Evolutionary conservation across 23 red algal species (phyloP), one percentile per base, ranked within the genome.

Genomic region (Gracilaria gracilis): DNA sequence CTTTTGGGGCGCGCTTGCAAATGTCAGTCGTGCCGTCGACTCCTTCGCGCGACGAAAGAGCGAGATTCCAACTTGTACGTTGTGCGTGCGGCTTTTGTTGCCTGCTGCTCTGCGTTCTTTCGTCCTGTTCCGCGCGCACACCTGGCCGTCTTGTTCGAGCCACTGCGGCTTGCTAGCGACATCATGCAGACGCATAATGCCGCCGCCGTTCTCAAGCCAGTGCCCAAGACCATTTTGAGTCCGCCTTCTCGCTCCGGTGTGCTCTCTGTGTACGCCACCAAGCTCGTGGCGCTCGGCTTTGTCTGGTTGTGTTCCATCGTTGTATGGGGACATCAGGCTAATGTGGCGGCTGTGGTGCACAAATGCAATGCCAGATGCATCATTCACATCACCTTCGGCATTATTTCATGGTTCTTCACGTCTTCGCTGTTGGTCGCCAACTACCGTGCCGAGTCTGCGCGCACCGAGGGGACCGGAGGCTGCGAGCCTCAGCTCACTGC

Each of bases 241-340:
- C 61, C 92, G 37, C 84, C 92, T 28, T 74, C 92, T 48, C 69
- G 61, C 40, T 81, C 82, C 21, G 92, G 83, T 40, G 24, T 48
- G 48, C 58, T 94, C 1, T 94, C 92, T 73, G 83, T 88, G 0
- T 79, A 86, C 58, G 65, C 83, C 23, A 79, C 58, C 4, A 94
- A 94, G 64, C 57, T 94, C 17, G 61, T 67, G 19, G 73, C 84
- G 58, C 74, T 88, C 12, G 92, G 53, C 51, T 81, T 88, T 42
- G 77, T 88, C 19, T 86, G 82, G 82, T 64, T 94, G 27, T 87
- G 83, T 58, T 76, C 72, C 59, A 75, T 88, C 57, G 83, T 94
- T 29, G 84, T 88, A 32, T 94, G 92, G 92, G 92, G 82, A 34
- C 58, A 87, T 47, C 50, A 67, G 34, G 36, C 76, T 15, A 94